These are phyloP conservation scores for Ganoderma resinaceum DNA, from an alignment of 1,284 basidiomycete genomes.

Conservation along the genomic window DNA sequence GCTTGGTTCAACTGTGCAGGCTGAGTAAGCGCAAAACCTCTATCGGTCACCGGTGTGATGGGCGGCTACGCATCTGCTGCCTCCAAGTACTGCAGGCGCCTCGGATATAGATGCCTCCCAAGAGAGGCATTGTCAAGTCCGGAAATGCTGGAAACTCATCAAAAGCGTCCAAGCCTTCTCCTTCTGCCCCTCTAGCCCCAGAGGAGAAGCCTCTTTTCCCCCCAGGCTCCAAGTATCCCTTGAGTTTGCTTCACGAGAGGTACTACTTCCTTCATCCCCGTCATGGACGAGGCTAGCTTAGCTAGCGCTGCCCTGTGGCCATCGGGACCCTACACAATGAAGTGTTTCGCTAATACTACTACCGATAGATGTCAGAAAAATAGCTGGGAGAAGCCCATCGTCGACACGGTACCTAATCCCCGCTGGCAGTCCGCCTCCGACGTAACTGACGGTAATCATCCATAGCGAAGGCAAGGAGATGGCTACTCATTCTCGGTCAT, in stretches of 20 bases:
- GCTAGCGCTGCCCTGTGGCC: background rate
- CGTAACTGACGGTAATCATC: constrained; percentile 28
- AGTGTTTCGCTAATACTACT: background rate
- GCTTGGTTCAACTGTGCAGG: background rate
- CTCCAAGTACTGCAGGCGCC: constrained; percentile 6
- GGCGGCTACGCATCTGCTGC: constrained; percentile 14
- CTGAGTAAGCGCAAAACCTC: constrained; percentile 23
- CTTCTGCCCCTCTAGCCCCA: constrained; percentile 26
- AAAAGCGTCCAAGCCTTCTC: constrained; percentile 53
- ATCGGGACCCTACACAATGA: background rate
- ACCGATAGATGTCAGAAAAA: constrained; percentile 79
- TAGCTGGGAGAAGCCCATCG: constrained; percentile 82
- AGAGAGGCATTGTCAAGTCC: constrained; percentile 81
- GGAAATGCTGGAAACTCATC: constrained; percentile 88
- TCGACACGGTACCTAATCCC: constrained; percentile 67
- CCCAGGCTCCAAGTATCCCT: constrained; percentile 81
- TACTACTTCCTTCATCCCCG: constrained; percentile 32
- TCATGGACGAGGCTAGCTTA: background rate
- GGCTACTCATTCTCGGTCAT: constrained; percentile 70
- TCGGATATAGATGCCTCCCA: constrained; percentile 65
- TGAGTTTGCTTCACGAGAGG: constrained; percentile 82
- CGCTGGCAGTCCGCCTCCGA: background rate
- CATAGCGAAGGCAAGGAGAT: constrained; percentile 54
- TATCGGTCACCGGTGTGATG: background rate
- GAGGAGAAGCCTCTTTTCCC: constrained; percentile 75